These are phyloP conservation scores for Haplographium delicatum DNA, from an alignment of 495 filamentous ascomycete genomes.

Conservation along the genomic window DNA sequence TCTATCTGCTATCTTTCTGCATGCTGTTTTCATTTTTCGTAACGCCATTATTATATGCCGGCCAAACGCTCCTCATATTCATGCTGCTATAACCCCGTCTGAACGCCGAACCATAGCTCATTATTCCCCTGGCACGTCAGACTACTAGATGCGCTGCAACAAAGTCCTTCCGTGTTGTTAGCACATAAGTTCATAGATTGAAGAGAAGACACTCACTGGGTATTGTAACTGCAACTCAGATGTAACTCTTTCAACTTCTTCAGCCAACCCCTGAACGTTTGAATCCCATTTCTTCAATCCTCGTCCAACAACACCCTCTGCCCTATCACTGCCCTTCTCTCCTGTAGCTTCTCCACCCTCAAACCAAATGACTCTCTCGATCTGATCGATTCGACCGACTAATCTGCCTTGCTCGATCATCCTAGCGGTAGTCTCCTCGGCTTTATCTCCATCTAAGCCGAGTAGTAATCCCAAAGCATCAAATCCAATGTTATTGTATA, in stretches of 20 bases:
- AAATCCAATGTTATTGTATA: slow-evolving; percentile 86
- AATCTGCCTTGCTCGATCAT: slow-evolving; percentile 96
- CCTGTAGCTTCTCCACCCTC: slow-evolving; percentile 63
- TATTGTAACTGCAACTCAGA: slow-evolving; percentile 66
- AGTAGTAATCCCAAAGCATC: slow-evolving; percentile 72
- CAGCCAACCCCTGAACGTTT: slow-evolving; percentile 77
- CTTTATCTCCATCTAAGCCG: slow-evolving; percentile 72
- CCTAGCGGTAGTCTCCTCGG: slow-evolving; percentile 83
- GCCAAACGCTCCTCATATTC: slow-evolving; percentile 13
- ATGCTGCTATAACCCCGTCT: slow-evolving; percentile 14
- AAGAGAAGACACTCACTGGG: slow-evolving; percentile 43
- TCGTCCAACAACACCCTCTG: slow-evolving; percentile 52
- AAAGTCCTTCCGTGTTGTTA: slow-evolving; percentile 39
- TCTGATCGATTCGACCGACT: slow-evolving; percentile 87
- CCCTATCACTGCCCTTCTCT: slow-evolving; percentile 53
- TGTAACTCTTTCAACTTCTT: slow-evolving; percentile 84
- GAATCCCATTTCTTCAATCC: slow-evolving; percentile 83
- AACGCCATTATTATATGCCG: slow-evolving; percentile 24
- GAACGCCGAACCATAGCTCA: slow-evolving; percentile 16
- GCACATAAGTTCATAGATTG: background rate
- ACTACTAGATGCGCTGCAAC: slow-evolving; percentile 42
- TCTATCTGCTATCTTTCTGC: slow-evolving; percentile 5
- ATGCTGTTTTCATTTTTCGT: slow-evolving; percentile 13
- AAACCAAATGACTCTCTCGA: slow-evolving; percentile 83
- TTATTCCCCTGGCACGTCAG: slow-evolving; percentile 4